These are phyloP conservation scores for Alternaria rosae DNA, from an alignment of 2,329 filamentous ascomycete species.

Conservation along the genomic window DNA sequence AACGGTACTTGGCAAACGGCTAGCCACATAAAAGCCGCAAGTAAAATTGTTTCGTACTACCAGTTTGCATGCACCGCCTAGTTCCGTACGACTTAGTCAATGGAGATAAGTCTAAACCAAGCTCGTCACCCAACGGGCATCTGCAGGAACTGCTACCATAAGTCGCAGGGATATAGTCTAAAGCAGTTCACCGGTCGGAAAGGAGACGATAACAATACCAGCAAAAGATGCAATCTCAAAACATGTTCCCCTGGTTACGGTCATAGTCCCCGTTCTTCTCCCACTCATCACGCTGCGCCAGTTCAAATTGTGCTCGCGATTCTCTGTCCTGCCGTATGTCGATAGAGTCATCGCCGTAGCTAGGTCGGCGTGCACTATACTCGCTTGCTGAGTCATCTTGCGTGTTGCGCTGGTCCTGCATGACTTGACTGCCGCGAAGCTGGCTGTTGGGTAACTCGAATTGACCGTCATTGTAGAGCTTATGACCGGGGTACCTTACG, in stretches of 20 bases:
- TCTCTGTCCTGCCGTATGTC: background rate
- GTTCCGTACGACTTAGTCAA: background rate
- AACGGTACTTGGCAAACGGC: background rate
- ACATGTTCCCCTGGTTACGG: background rate
- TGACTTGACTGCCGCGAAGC: background rate
- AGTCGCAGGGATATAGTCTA: background rate
- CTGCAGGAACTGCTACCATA: background rate
- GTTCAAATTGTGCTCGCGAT: background rate
- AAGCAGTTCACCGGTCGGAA: background rate
- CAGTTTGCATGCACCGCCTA: background rate
- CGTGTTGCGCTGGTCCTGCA: background rate
- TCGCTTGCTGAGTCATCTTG: background rate
- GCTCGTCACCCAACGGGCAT: background rate
- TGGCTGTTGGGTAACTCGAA: background rate
- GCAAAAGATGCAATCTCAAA: background rate
- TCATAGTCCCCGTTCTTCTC: background rate
- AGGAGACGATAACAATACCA: background rate
- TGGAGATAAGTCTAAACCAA: background rate
- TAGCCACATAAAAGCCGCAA: background rate
- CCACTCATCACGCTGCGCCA: background rate
- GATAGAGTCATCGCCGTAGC: background rate
- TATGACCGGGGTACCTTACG: background rate
- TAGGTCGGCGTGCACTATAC: background rate
- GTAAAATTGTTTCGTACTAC: background rate
- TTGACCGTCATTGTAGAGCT: background rate